Base-by-base conservation (phyloP, 306 rosid species). In the Vicia villosa region DNA sequence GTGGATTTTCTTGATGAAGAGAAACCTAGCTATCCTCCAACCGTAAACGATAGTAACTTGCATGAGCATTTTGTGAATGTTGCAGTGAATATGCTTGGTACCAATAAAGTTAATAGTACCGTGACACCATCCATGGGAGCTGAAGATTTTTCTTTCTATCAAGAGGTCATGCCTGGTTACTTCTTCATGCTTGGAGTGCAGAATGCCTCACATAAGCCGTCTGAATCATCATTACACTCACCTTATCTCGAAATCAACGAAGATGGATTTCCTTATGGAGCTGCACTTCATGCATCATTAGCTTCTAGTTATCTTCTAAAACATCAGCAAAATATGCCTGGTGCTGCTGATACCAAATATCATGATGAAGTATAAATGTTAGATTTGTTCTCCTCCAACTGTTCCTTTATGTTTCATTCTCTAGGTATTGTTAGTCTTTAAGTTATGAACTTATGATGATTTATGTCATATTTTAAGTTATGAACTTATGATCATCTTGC, bases 201-300 rank as follows among this genome's bases (percentile, higher is more conserved):
- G 12, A 63, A 11, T 59, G 19, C 51, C 24, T 78, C 74, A 2
- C 45, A 30, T 3, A 34, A 34, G 0, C 38, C 38, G 0, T 34
- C 38, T 0, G 38, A 34, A 10, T 34, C 38, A 34, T 30, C 74
- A 0, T 56, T 24, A 5, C 98, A 92, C 80, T 87, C 95, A 1
- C 86, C 95, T 2, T 47, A 77, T 83, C 84, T 84, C 82, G 56
- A 63, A 36, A 40, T 87, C 78, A 89, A 87, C 2, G 98, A 89
- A 85, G 95, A 83, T 38, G 89, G 68, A 40, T 77, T 89, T 54
- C 86, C 91, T 63, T 86, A 81, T 42, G 96, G 96, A 3, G 96
- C 98, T 73, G 96, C 98, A 22, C 89, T 92, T 77, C 96, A 89
- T 66, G 98, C 98, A 60, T 84, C 92, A 49, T 68, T 92, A 43